phyloP scores from a whole-genome alignment of 306 rosid genomes.

The Rubus parviflorus region DNA sequence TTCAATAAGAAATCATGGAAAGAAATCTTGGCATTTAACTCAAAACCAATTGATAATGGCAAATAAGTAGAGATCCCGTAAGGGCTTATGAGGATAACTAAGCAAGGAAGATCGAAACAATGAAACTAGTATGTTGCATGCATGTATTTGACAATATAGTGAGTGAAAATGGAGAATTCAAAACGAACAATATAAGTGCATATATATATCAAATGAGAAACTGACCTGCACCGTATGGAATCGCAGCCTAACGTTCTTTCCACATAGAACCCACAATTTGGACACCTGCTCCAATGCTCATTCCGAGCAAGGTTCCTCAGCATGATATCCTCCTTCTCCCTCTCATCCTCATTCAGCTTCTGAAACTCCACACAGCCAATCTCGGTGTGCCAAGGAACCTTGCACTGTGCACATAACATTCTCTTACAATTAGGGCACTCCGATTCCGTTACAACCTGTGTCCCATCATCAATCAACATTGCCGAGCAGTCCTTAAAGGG shows the following conservation, averaged over 20 bases:
- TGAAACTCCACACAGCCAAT: conserved; percentile 44
- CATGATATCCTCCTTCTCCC: conserved; percentile 39
- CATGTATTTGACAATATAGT: background rate
- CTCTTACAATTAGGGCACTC: conserved; percentile 63
- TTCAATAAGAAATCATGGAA: background rate
- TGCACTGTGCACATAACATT: conserved; percentile 59
- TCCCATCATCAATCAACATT: conserved; percentile 34
- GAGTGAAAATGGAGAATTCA: too few relatives aligned
- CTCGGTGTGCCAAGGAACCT: conserved; percentile 63
- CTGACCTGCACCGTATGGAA: conserved; percentile 20
- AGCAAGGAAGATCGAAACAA: background rate
- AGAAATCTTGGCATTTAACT: background rate
- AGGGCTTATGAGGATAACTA: background rate
- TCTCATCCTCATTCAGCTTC: conserved; percentile 36
- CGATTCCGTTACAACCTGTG: conserved; percentile 17
- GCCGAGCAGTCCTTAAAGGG: conserved; percentile 64
- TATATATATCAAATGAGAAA: background rate
- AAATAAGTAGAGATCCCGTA: background rate
- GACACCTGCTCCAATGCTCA: conserved; percentile 55
- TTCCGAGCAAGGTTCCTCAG: conserved; percentile 35
- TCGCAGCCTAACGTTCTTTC: conserved; percentile 35
- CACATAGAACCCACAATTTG: conserved; percentile 45
- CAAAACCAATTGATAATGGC: background rate
- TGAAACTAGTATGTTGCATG: too few relatives aligned
- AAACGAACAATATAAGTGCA: too few relatives aligned